These are phyloP conservation scores for Aphanomyces stellatus DNA, from an alignment of 352 stramenopile species.

Conservation along the genomic window DNA sequence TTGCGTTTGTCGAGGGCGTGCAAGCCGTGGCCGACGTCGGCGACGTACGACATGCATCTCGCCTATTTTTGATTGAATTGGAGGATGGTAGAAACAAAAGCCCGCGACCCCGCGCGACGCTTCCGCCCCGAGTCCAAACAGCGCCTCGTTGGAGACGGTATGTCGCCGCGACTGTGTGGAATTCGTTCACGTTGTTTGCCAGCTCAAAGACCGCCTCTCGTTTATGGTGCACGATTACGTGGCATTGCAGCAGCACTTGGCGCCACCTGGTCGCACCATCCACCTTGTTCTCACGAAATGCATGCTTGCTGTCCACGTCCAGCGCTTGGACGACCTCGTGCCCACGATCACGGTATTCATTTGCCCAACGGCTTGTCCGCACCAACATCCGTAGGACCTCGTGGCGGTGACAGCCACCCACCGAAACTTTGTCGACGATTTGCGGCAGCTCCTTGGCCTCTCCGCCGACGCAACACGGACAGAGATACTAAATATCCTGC, in stretches of 20 bases:
- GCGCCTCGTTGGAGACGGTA: neutral
- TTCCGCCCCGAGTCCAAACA: too few relatives aligned
- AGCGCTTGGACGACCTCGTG: neutral
- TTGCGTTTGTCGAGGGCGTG: neutral
- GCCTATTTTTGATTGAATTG: neutral
- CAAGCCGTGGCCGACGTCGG: neutral
- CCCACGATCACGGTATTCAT: constrained; percentile 2
- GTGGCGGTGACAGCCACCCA: neutral
- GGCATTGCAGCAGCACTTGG: neutral
- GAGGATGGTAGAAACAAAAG: too few relatives aligned
- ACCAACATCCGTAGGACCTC: neutral
- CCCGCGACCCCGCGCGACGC: too few relatives aligned
- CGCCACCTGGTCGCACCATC: neutral
- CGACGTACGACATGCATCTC: neutral
- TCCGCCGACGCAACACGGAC: neutral
- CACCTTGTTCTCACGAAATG: neutral
- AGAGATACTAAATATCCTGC: constrained; percentile 5
- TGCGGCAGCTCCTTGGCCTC: neutral
- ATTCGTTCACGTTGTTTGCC: neutral
- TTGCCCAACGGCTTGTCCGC: neutral
- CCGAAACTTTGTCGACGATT: neutral
- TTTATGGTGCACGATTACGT: neutral
- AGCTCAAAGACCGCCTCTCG: neutral
- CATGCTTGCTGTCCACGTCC: neutral
- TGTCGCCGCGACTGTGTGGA: neutral